These are phyloP conservation scores for Odontarrhena argentea DNA, from an alignment of 345 rosid genomes.

Conservation along the genomic window DNA sequence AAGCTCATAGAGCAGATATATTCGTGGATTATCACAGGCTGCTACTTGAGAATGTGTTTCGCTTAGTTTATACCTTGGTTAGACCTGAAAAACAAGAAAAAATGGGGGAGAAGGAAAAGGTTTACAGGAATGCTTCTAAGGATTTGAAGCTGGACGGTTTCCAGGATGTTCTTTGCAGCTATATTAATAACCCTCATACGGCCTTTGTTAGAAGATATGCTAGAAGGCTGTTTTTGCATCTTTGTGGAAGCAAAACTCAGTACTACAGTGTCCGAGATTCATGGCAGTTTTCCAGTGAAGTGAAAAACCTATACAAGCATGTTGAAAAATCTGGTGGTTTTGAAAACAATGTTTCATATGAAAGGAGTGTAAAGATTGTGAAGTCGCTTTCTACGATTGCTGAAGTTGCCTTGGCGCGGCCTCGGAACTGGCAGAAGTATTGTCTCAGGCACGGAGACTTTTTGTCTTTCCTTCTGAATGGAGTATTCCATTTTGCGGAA, in stretches of 20 bases:
- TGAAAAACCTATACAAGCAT: slow-evolving; percentile 79
- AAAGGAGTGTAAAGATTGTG: slow-evolving; percentile 92
- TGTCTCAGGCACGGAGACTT: slow-evolving; percentile 85
- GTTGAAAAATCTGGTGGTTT: slow-evolving; percentile 90
- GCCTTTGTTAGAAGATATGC: slow-evolving; percentile 95
- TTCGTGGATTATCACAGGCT: slow-evolving; percentile 92
- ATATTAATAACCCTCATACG: slow-evolving; percentile 93
- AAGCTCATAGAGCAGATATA: slow-evolving; percentile 80
- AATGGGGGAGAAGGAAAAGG: slow-evolving; percentile 85
- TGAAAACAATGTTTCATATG: slow-evolving; percentile 78
- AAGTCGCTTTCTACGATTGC: slow-evolving; percentile 89
- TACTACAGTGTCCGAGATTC: slow-evolving; percentile 92
- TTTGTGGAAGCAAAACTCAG: slow-evolving; percentile 96
- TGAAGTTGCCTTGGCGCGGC: slow-evolving; percentile 92
- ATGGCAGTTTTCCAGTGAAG: slow-evolving; percentile 95
- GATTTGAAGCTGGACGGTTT: slow-evolving; percentile 95
- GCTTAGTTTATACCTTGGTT: slow-evolving; percentile 83
- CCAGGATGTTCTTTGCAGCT: slow-evolving; percentile 97
- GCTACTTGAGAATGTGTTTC: slow-evolving; percentile 88
- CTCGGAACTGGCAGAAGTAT: slow-evolving; percentile 98
- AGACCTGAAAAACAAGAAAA: slow-evolving; percentile 99
- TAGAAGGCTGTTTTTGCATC: slow-evolving; percentile 93
- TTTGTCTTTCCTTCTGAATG: slow-evolving; percentile 78
- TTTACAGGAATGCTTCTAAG: slow-evolving; percentile 58
- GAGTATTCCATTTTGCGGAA: slow-evolving; percentile 81